Percentiles rank a stretch among this genome's conserved stretches.
These are phyloP conservation scores for Amborella trichopoda DNA, from an alignment of 164 flowering plant genomes.

Conservation along the genomic window DNA sequence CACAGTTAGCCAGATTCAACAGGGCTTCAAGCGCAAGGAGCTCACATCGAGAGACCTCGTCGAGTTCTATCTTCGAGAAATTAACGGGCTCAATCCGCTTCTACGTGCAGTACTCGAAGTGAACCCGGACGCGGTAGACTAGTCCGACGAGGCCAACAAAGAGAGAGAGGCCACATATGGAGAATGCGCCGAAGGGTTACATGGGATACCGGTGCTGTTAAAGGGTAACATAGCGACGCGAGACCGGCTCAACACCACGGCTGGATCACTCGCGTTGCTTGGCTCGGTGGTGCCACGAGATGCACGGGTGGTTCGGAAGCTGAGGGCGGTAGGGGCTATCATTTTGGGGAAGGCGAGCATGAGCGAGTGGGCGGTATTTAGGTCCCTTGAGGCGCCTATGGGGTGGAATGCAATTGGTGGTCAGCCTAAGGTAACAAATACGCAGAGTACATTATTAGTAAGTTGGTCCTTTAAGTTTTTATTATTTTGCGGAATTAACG, in stretches of 20 bases:
- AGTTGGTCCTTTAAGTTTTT: too few relatives aligned
- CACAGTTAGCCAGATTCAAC: conserved; percentile 29
- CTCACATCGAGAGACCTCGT: conserved; percentile 16
- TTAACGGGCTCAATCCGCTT: conserved; percentile 20
- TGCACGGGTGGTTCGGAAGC: conserved; percentile 21
- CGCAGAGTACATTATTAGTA: too few relatives aligned
- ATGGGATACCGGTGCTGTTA: conserved; percentile 39
- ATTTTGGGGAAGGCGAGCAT: conserved; percentile 32
- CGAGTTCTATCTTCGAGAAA: conserved; percentile 20
- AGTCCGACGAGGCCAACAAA: conserved; percentile 24
- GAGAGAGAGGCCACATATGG: not conserved
- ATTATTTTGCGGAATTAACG: too few relatives aligned
- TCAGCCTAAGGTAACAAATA: conserved; percentile 18
- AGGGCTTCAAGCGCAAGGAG: conserved; percentile 27
- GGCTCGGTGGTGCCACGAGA: conserved; percentile 21
- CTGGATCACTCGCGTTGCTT: conserved; percentile 28
- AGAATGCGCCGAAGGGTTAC: conserved; percentile 10
- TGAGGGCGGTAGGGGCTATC: conserved; percentile 24
- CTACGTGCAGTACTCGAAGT: conserved; percentile 30
- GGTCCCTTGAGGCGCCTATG: conserved; percentile 10
- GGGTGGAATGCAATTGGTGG: conserved; percentile 34
- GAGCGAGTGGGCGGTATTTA: conserved; percentile 24
- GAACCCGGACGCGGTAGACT: conserved; percentile 28
- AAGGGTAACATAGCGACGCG: conserved; percentile 28
- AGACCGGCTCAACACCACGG: conserved; percentile 25